phyloP scores from a whole-genome alignment of 805 yeast species.

The Ogataea dorogensis region DNA sequence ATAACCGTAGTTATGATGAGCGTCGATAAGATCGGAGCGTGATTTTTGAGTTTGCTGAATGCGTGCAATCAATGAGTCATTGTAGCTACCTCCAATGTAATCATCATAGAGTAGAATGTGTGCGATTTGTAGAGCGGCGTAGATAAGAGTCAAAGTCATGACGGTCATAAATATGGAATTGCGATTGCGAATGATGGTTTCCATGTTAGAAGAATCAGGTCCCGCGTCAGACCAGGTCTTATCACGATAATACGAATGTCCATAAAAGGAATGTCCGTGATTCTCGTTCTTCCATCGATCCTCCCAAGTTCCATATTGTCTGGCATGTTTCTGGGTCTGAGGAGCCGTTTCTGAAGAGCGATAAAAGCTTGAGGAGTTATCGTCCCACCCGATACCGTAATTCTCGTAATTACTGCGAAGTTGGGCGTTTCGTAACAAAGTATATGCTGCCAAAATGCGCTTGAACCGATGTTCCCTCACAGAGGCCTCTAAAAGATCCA shows the following conservation, averaged over 20 bases:
- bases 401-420: constrained; percentile 46
- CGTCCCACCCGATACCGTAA: constrained; percentile 46
- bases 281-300: constrained; percentile 21
- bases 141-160: constrained; percentile 27
- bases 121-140: constrained; percentile 31
- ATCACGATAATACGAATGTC: constrained; percentile 30
- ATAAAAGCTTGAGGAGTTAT: constrained; percentile 24
- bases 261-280: constrained; percentile 18
- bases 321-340: constrained; percentile 18
- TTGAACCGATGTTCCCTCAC: constrained; percentile 49
- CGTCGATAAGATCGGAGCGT: constrained; percentile 39
- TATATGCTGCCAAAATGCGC: constrained; percentile 55
- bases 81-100: constrained; percentile 31
- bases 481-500: constrained; percentile 19
- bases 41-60: constrained; percentile 39
- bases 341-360: constrained; percentile 21
- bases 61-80: constrained; percentile 20
- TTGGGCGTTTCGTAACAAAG: constrained; percentile 46
- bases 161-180: constrained; percentile 28
- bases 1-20: constrained; percentile 51
- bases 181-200: constrained; percentile 30
- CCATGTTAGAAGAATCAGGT: constrained; percentile 26
- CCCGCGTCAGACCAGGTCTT: constrained; percentile 27
- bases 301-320: constrained; percentile 32
- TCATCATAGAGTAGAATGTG: constrained; percentile 32